Evolutionary conservation across 2,329 filamentous ascomycete species (phyloP).

Genomic region (Penicillium digitatum): DNA sequence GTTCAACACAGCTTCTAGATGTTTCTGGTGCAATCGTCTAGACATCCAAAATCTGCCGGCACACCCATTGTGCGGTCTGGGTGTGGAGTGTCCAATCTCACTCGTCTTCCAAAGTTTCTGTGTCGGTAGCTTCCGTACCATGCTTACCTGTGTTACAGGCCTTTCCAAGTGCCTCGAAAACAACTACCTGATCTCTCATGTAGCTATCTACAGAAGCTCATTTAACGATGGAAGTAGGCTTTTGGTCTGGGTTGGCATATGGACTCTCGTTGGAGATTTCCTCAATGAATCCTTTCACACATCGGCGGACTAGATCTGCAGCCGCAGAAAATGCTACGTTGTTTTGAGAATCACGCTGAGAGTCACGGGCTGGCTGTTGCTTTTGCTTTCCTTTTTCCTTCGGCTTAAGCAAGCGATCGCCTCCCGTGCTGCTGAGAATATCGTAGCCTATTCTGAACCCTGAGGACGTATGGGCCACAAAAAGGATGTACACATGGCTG

Average conservation of each 20-base stretch:
- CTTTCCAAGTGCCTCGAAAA: slow-evolving; percentile 55
- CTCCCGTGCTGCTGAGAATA: slow-evolving; percentile 32
- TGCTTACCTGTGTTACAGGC: slow-evolving; percentile 18
- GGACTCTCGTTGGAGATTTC: slow-evolving; percentile 42
- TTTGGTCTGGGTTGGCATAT: not conserved
- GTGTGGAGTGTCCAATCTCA: slow-evolving; percentile 41
- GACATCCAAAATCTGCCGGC: slow-evolving; percentile 34
- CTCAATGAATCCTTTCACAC: slow-evolving; percentile 43
- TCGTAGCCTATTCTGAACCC: slow-evolving; percentile 52
- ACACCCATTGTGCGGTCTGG: slow-evolving; percentile 45
- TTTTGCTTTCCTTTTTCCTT: not conserved
- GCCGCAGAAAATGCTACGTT: slow-evolving; percentile 21
- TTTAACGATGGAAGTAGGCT: not conserved
- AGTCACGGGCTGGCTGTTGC: not conserved
- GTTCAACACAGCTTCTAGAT: not conserved
- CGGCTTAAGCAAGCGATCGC: not conserved
- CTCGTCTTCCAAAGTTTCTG: slow-evolving; percentile 21
- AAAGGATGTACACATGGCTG: slow-evolving; percentile 51
- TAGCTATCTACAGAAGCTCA: slow-evolving; percentile 51
- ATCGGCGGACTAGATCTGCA: slow-evolving; percentile 41
- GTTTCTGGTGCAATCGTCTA: not conserved
- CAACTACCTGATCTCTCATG: slow-evolving; percentile 57
- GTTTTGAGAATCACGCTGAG: not conserved
- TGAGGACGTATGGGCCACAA: slow-evolving; percentile 51
- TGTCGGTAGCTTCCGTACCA: slow-evolving; percentile 11